Evolutionary conservation across 1,284 basidiomycete species (phyloP).

Genomic region (Cryptococcus sp.): DNA sequence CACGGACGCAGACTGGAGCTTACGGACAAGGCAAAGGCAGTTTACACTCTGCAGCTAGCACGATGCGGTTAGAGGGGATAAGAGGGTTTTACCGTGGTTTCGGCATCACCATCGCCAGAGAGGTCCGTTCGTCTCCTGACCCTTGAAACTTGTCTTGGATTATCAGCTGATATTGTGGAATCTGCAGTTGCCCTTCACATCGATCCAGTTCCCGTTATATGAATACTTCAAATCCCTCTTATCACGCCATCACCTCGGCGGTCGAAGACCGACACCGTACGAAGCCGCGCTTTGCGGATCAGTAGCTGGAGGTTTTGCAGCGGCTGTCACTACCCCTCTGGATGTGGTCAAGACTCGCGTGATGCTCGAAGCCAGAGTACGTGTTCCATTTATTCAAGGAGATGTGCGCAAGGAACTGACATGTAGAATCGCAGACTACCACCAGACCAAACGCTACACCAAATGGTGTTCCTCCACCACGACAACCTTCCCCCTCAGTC

Average conservation of each 20-base stretch:
- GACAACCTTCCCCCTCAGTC: constrained; percentile 49
- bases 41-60: constrained; percentile 53
- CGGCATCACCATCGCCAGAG: constrained; percentile 72
- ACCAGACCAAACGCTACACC: constrained; percentile 35
- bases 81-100: constrained; percentile 78
- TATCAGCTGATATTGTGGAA: not conserved
- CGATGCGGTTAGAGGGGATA: constrained; percentile 63
- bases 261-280: constrained; percentile 66
- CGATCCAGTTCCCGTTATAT: constrained; percentile 95
- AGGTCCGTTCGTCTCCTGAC: constrained; percentile 57
- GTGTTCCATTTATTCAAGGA: constrained; percentile 23
- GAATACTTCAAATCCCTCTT: constrained; percentile 77
- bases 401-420: too few species aligned
- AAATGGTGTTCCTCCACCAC: constrained; percentile 12
- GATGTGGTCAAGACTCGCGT: constrained; percentile 97
- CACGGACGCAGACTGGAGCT: constrained; percentile 71
- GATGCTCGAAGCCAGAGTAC: constrained; percentile 85
- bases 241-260: constrained; percentile 52
- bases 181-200: constrained; percentile 89
- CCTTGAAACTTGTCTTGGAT: not conserved
- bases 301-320: constrained; percentile 86
- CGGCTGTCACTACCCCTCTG: constrained; percentile 87
- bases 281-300: constrained; percentile 92
- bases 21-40: constrained; percentile 58
- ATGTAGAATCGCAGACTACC: not conserved